These are phyloP conservation scores for Persicaria tinctoria DNA, from an alignment of 148 eudicot species.

Conservation along the genomic window DNA sequence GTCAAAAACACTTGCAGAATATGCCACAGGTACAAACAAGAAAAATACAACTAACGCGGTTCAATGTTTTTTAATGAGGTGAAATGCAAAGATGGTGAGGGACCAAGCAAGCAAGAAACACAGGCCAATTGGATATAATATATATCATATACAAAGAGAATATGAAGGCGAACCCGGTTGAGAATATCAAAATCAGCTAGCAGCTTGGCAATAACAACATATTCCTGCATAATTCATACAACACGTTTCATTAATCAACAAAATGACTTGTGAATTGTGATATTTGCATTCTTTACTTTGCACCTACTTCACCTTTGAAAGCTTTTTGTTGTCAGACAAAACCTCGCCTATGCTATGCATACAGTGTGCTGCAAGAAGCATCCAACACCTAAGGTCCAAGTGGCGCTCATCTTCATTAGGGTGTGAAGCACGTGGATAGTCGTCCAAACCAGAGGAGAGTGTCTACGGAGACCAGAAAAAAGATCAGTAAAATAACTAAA, in stretches of 20 bases:
- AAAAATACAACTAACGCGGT: background rate
- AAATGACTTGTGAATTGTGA: slow-evolving; percentile 15
- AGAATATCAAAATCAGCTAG: slow-evolving; percentile 79
- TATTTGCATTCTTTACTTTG: background rate
- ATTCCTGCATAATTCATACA: slow-evolving; percentile 49
- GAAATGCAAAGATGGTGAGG: background rate
- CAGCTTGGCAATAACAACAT: slow-evolving; percentile 43
- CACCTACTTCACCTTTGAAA: slow-evolving; percentile 47
- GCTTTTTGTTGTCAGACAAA: slow-evolving; percentile 35
- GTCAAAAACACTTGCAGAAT: background rate
- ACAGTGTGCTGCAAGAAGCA: slow-evolving; percentile 94
- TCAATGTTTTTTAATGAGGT: background rate
- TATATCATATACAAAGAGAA: background rate
- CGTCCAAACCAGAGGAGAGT: slow-evolving; percentile 91
- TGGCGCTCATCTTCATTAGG: slow-evolving; percentile 95
- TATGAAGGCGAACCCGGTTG: slow-evolving; percentile 58
- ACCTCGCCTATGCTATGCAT: slow-evolving; percentile 62
- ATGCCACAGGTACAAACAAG: background rate
- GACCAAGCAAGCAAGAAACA: background rate
- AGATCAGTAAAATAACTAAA: slow-evolving; percentile 7
- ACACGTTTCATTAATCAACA: slow-evolving; percentile 2
- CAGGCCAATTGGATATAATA: background rate
- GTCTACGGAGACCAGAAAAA: slow-evolving; percentile 38
- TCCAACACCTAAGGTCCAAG: slow-evolving; percentile 98
- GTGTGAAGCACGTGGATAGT: slow-evolving; percentile 98